A percentile compares a stretch with the other conserved stretches of the same genome.
Evolutionary conservation across 352 stramenopile genomes (phyloP).

Genomic region (Thalassiosira delicatula): DNA sequence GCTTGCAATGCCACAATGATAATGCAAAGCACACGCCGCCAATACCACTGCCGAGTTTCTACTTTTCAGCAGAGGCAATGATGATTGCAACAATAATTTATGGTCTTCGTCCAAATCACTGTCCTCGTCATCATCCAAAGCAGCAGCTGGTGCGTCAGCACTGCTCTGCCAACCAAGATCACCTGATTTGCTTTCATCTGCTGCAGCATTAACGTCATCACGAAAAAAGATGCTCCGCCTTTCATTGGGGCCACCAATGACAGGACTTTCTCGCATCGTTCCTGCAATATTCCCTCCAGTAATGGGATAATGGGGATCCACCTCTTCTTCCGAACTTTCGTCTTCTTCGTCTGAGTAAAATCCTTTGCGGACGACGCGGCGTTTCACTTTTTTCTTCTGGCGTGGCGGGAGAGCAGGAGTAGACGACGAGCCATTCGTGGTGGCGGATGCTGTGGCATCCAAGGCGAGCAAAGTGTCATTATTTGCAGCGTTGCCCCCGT

Average conservation of each 20-base stretch:
- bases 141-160: conserved; percentile 8
- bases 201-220: conserved; percentile 44
- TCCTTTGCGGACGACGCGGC: conserved; percentile 86
- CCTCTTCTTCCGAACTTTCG: conserved; percentile 87
- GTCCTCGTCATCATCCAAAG: conserved; percentile 71
- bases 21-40: conserved; percentile 94
- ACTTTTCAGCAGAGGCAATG: conserved; percentile 95
- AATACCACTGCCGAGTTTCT: conserved; percentile 96
- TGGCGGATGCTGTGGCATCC: conserved; percentile 12
- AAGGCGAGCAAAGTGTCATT: conserved; percentile 30
- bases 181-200: neutral
- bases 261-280: conserved; percentile 48
- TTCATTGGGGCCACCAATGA: conserved; percentile 15
- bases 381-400: conserved; percentile 65
- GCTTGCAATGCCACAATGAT: conserved; percentile 92
- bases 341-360: conserved; percentile 98
- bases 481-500: neutral
- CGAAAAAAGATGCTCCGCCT: conserved; percentile 33
- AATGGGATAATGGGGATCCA: conserved; percentile 52
- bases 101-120: conserved; percentile 94
- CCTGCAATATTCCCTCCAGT: conserved; percentile 49
- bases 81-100: conserved; percentile 91
- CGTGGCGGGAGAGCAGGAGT: conserved; percentile 17
- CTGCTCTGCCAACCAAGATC: conserved; percentile 6
- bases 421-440: conserved; percentile 31